Conservation (phyloP, 805 yeast species). For the Candida tammaniensis region DNA sequence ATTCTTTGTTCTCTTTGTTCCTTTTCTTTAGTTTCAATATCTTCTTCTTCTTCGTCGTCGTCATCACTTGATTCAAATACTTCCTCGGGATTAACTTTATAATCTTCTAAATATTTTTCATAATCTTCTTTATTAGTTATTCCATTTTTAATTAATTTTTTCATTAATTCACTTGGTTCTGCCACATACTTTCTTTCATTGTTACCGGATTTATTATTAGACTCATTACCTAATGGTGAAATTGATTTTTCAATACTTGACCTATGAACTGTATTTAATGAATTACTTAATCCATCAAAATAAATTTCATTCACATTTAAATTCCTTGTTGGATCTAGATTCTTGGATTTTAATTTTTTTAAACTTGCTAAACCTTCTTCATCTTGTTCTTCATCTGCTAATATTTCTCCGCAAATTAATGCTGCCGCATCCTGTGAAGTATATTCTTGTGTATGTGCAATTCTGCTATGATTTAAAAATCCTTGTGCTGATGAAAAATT, state of each 20-base stretch:
- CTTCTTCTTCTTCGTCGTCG: slow-evolving; percentile 15
- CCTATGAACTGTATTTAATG: slow-evolving; percentile 26
- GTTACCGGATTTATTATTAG: slow-evolving; percentile 1
- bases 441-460: slow-evolving; percentile 70
- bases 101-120: slow-evolving; percentile 10
- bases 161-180: slow-evolving; percentile 29
- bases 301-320: slow-evolving; percentile 36
- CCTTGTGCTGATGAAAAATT: slow-evolving; percentile 82
- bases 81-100: slow-evolving; percentile 5
- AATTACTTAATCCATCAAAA: slow-evolving; percentile 29
- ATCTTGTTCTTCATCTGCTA: slow-evolving; percentile 56
- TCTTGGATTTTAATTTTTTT: slow-evolving; percentile 29
- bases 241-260: slow-evolving; percentile 11
- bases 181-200: slow-evolving; percentile 9
- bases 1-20: slow-evolving; percentile 1
- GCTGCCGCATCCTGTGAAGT: slow-evolving; percentile 77
- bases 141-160: slow-evolving; percentile 33
- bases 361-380: slow-evolving; percentile 45
- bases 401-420: slow-evolving; percentile 55
- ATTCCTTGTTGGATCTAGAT: slow-evolving; percentile 41
- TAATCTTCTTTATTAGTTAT: slow-evolving; percentile 21
- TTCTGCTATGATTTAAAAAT: slow-evolving; percentile 70
- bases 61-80: slow-evolving; percentile 32
- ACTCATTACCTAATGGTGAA: slow-evolving; percentile 15
- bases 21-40: slow-evolving; percentile 3